Evolutionary conservation across 164 flowering plant genomes (phyloP), one percentile per base, ranked within the genome.

Genomic region (Dillenia turbinata): DNA sequence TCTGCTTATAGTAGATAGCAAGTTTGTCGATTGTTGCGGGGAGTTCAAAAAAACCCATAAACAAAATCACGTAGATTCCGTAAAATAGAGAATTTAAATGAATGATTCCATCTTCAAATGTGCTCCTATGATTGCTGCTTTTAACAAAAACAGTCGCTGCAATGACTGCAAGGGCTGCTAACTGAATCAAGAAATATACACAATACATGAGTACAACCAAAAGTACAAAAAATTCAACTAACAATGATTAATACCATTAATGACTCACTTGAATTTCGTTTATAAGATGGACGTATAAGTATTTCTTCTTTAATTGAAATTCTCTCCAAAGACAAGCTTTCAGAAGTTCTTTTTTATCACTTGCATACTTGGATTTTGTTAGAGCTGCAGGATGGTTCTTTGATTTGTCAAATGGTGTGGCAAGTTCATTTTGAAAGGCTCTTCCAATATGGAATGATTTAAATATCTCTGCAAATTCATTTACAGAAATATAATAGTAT

Each of bases 1-100:
- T 66, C 60, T 85, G 90, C 82, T 85, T 85, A 65, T 78, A 85
- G 54, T 83, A 85, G 19, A 79, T 80, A 2, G 90, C 88, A 65
- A 85, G 86, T 52, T 72, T 81, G 9, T 45, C 43, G 5, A 81
- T 67, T 8, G 79, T 79, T 56, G 78, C 40, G 14, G 83, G 47
- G 8, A 85, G 75, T 59, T 85, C 90, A 1, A 73, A 50, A 14
- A 73, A 67, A 17, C 86, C 86, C 60, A 69, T 81, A 26, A 83
- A 83, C 66, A 77, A 49, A 11, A 71, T 43, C 17, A 61, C 46
- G 9, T 51, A 1, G 5, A 81, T 49, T 3, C 61, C 59, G 45
- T 66, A 81, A 64, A 60, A 83, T 11, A 85, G 68, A 52, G 84
- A 84, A 17, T 87, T 84, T 65, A 74, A 12, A 67, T 54, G 76